phyloP scores from a whole-genome alignment of 106 monocot species.

The Cymbidium sinense region DNA sequence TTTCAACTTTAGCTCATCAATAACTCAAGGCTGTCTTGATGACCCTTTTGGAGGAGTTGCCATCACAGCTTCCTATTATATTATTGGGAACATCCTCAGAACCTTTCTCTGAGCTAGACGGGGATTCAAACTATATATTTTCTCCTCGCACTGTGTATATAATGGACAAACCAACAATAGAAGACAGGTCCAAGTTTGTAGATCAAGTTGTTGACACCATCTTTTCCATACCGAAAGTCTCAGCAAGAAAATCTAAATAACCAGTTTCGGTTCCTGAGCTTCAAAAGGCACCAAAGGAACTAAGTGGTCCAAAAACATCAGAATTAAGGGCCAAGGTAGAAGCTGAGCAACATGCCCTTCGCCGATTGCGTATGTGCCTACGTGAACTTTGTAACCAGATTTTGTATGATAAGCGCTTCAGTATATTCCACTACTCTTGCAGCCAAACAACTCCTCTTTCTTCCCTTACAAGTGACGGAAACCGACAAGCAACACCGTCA shows the following conservation, averaged over 20 bases:
- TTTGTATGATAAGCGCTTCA: too few relatives aligned
- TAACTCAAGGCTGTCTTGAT: too few relatives aligned
- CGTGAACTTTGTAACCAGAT: constrained; percentile 98
- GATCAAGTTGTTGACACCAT: constrained; percentile 52
- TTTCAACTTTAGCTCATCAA: too few relatives aligned
- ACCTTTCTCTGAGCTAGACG: too few relatives aligned
- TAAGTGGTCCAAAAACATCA: constrained; percentile 61
- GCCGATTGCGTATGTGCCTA: constrained; percentile 91
- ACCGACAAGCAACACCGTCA: too few relatives aligned
- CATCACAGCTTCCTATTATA: constrained; percentile 50
- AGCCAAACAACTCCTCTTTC: too few relatives aligned
- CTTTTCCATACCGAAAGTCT: constrained; percentile 55
- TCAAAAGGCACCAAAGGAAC: constrained; percentile 72
- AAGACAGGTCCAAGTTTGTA: too few relatives aligned
- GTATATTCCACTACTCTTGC: too few relatives aligned
- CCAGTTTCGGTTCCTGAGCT: constrained; percentile 50
- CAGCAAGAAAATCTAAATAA: constrained; percentile 40
- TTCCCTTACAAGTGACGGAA: too few relatives aligned
- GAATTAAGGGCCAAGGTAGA: constrained; percentile 76
- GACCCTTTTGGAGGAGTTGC: constrained; percentile 54
- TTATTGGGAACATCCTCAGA: constrained; percentile 49
- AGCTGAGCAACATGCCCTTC: constrained; percentile 88
- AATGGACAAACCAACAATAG: constrained; percentile 58
- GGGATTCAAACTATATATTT: too few relatives aligned
- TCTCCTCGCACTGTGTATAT: constrained; percentile 44